phyloP scores from a whole-genome alignment of 352 stramenopile genomes.

The Phytopythium aichiense region DNA sequence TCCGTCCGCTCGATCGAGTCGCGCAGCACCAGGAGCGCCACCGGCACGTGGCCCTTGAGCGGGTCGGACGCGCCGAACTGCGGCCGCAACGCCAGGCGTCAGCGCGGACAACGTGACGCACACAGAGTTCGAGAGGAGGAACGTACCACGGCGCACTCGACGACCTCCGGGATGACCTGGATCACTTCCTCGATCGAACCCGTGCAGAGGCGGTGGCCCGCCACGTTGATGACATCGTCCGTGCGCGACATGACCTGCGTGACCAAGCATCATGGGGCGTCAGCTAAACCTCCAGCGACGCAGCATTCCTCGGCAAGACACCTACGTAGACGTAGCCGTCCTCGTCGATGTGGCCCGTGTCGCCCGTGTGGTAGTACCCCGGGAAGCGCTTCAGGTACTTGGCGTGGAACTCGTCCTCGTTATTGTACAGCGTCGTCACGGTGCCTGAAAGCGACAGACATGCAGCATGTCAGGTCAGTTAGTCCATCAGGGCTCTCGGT shows the following conservation, averaged over 20 bases:
- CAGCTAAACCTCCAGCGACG: neutral
- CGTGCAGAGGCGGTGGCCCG: conserved; percentile 84
- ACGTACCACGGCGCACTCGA: conserved; percentile 83
- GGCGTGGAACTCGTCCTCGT: conserved; percentile 71
- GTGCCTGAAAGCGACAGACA: conserved; percentile 22
- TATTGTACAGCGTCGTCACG: conserved; percentile 83
- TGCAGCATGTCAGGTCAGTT: neutral
- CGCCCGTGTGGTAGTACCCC: conserved; percentile 88
- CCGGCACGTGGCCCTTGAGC: conserved; percentile 41
- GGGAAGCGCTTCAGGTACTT: conserved; percentile 84
- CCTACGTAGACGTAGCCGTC: conserved; percentile 87
- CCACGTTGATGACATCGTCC: conserved; percentile 91
- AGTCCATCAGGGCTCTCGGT: neutral
- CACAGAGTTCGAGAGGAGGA: neutral
- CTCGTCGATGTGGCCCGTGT: conserved; percentile 86
- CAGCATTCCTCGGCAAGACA: neutral
- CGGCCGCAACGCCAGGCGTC: neutral
- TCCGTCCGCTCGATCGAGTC: conserved; percentile 17
- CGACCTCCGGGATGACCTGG: conserved; percentile 73
- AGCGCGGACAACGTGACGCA: neutral
- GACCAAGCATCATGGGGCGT: conserved; percentile 4
- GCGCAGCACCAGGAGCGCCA: conserved; percentile 29
- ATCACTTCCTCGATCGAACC: conserved; percentile 89
- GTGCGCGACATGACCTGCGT: conserved; percentile 84
- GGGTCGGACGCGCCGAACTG: conserved; percentile 41